Conservation (phyloP, 306 rosid species). For the Carpinus viminea region DNA sequence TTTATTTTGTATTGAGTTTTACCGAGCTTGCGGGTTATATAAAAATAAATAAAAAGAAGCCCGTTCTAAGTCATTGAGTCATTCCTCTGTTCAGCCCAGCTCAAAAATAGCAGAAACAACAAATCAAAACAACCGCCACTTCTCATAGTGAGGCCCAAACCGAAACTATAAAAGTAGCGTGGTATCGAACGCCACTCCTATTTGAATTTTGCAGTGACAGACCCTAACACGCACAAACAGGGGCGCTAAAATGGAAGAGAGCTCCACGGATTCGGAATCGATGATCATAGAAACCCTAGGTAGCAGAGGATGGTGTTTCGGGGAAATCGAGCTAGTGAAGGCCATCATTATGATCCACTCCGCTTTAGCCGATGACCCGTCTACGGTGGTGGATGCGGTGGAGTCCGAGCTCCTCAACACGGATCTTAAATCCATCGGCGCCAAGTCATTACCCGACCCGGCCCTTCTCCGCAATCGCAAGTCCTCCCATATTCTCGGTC, state of each 20-base stretch:
- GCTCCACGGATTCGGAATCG: slow-evolving; percentile 20
- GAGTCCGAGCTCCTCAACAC: slow-evolving; percentile 52
- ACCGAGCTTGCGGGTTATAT: too few species aligned
- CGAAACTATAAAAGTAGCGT: not conserved
- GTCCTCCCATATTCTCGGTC: slow-evolving; percentile 48
- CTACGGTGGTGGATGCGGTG: slow-evolving; percentile 31
- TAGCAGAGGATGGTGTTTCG: slow-evolving; percentile 48
- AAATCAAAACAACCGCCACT: too few species aligned
- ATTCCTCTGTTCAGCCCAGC: not conserved
- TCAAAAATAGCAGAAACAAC: not conserved
- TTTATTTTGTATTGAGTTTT: too few species aligned
- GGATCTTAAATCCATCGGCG: slow-evolving; percentile 48
- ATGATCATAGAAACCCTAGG: slow-evolving; percentile 42
- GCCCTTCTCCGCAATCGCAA: slow-evolving; percentile 39
- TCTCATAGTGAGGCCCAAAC: not conserved
- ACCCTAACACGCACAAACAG: not conserved
- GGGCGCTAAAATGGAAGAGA: slow-evolving; percentile 38
- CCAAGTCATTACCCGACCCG: slow-evolving; percentile 48
- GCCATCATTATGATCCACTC: slow-evolving; percentile 39
- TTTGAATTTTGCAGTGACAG: not conserved
- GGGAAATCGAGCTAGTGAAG: slow-evolving; percentile 37
- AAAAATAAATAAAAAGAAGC: not conserved
- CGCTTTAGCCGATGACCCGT: slow-evolving; percentile 46
- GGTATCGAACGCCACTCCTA: not conserved
- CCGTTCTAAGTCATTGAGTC: not conserved